Evolutionary conservation across 805 yeast species (phyloP).

Genomic region (Teunomyces cretensis): DNA sequence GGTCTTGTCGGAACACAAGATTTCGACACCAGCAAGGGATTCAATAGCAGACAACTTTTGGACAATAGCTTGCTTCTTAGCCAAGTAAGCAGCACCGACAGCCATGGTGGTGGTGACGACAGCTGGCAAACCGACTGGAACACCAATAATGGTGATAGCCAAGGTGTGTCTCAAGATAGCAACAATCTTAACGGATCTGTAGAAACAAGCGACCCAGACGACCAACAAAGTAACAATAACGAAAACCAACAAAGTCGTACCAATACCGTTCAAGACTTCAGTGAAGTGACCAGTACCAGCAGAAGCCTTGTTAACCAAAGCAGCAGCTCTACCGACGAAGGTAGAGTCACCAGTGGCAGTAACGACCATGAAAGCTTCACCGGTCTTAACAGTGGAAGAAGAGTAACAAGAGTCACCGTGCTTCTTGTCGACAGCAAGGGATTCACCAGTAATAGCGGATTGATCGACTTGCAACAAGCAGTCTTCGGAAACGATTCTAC

Average conservation of each 20-base stretch:
- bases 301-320: slow-evolving; percentile 91
- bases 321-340: slow-evolving; percentile 96
- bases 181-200: slow-evolving; percentile 86
- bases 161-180: slow-evolving; percentile 86
- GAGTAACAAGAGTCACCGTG: slow-evolving; percentile 86
- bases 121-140: slow-evolving; percentile 98
- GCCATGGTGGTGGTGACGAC: slow-evolving; percentile 99
- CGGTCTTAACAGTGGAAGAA: slow-evolving; percentile 92
- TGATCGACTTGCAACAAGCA: slow-evolving; percentile 89
- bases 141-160: slow-evolving; percentile 96
- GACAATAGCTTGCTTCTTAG: slow-evolving; percentile 95
- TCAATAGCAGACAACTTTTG: slow-evolving; percentile 96
- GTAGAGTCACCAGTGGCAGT: slow-evolving; percentile 95
- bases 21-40: slow-evolving; percentile 96
- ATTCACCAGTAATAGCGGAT: slow-evolving; percentile 97
- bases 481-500: slow-evolving; percentile 83
- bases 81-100: slow-evolving; percentile 98
- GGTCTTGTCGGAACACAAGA: slow-evolving; percentile 96
- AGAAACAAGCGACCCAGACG: slow-evolving; percentile 93
- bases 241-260: slow-evolving; percentile 85
- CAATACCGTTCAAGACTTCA: slow-evolving; percentile 96
- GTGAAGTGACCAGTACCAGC: slow-evolving; percentile 95
- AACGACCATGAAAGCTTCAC: slow-evolving; percentile 92
- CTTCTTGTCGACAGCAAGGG: slow-evolving; percentile 90
- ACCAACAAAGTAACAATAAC: slow-evolving; percentile 83